phyloP scores from a whole-genome alignment of 2,329 filamentous ascomycete species.

The Juglanconis oblonga region DNA sequence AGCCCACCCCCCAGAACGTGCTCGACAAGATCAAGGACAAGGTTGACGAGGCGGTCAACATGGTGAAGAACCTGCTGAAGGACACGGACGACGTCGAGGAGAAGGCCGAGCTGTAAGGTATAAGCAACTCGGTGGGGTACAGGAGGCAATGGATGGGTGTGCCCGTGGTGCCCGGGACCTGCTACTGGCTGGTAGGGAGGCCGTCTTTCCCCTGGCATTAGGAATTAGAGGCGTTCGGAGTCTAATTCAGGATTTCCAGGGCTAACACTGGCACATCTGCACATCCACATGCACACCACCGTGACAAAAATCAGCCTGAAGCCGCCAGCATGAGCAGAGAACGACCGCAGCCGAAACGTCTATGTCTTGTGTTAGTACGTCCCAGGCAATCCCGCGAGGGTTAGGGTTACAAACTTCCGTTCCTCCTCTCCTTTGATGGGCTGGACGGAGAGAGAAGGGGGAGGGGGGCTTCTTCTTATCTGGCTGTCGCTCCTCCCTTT shows the following conservation, averaged over 20 bases:
- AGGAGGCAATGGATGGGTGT: background rate
- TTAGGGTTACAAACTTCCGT: no score
- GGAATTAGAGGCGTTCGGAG: background rate
- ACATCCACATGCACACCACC: no score
- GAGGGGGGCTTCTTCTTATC: no score
- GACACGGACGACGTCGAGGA: constrained; percentile 55
- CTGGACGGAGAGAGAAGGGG: no score
- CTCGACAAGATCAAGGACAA: constrained; percentile 45
- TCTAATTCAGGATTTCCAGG: background rate
- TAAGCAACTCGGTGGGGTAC: background rate
- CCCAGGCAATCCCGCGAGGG: no score
- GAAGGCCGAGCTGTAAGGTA: constrained; percentile 56
- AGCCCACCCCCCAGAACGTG: constrained; percentile 35
- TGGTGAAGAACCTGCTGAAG: constrained; percentile 48
- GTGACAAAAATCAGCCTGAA: no score
- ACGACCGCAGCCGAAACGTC: no score
- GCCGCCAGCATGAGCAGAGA: no score
- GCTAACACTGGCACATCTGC: background rate
- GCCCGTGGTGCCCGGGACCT: background rate
- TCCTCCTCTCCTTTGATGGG: no score
- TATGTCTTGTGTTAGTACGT: no score
- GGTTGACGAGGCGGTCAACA: constrained; percentile 47
- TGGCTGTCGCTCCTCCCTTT: no score
- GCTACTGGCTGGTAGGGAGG: background rate
- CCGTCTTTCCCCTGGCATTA: background rate